These are phyloP conservation scores for Aspergillus pseudonomiae DNA, from an alignment of 2,329 filamentous ascomycete genomes.

Conservation along the genomic window DNA sequence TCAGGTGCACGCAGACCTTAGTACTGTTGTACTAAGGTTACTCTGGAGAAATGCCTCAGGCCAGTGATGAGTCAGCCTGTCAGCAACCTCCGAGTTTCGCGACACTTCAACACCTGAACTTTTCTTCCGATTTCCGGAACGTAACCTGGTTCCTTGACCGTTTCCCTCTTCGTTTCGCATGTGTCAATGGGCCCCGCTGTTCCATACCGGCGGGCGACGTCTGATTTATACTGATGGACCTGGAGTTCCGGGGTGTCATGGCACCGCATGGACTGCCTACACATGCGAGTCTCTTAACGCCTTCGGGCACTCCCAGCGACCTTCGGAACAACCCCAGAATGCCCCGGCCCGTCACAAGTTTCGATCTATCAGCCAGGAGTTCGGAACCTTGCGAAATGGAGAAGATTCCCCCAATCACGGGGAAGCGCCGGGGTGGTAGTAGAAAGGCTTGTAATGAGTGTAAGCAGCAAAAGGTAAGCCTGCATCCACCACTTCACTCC, in stretches of 20 bases:
- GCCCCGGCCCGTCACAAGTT: constrained; percentile 33
- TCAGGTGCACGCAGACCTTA: too few relatives aligned
- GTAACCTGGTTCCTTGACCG: constrained; percentile 26
- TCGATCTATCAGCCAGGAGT: constrained; percentile 34
- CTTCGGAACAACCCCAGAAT: constrained; percentile 38
- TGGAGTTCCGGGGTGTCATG: constrained; percentile 38
- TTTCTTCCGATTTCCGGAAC: constrained; percentile 46
- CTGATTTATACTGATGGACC: constrained; percentile 38
- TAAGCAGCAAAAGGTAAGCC: constrained; percentile 66
- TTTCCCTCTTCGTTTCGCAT: constrained; percentile 25
- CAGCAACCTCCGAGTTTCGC: constrained; percentile 34
- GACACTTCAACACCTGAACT: constrained; percentile 17
- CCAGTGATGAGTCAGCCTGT: constrained; percentile 17
- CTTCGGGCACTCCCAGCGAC: constrained; percentile 33
- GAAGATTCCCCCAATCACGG: constrained; percentile 52
- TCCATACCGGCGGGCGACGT: constrained; percentile 31
- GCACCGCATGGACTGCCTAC: constrained; percentile 37
- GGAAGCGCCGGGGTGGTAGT: constrained; percentile 45
- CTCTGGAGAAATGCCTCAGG: neutral
- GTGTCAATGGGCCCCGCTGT: constrained; percentile 27
- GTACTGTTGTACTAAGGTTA: too few relatives aligned
- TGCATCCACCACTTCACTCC: constrained; percentile 14
- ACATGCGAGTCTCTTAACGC: constrained; percentile 30
- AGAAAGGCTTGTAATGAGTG: constrained; percentile 67
- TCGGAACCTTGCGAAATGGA: constrained; percentile 42